Base-by-base conservation (phyloP, 805 yeast genomes). In the Yarrowia phangngaensis region DNA sequence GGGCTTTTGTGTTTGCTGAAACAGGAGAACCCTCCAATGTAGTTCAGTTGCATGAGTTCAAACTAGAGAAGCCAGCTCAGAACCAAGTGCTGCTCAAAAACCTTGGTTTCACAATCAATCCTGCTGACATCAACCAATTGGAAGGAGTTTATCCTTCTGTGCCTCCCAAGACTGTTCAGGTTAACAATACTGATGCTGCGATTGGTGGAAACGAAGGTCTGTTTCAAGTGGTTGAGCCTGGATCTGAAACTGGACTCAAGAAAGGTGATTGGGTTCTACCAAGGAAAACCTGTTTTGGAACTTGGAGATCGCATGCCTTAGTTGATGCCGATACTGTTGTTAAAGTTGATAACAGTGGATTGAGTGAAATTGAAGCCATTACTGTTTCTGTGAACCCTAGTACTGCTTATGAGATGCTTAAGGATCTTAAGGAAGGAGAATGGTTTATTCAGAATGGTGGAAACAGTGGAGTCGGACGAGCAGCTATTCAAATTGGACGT, bases 361-460 rank as follows among this genome's bases (percentile, higher is more conserved):
- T 67, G 27, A 56, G 63, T 9, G 61, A 67, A 3, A 30, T 60
- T 3, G 64, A 63, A 29, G 96, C 92, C 15, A 95, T 97, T 8
- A 88, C 97, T 4, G 78, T 90, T 20, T 71, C 87, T 5, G 97
- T 92, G 41, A 92, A 92, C 64, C 97, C 98, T 3, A 75, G 84
- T 41, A 86, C 96, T 8, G 98, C 97, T 0, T 86, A 79, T 59
- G 84, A 86, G 65, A 76, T 92, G 84, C 80, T 90, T 54, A 78
- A 82, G 13, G 75, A 82, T 64, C 66, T 83, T 59, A 64, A 70
- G 52, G 74, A 78, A 2, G 86, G 86, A 14, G 72, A 89, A 64
- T 92, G 95, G 95, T 77, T 92, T 54, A 80, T 92, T 54, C 97
- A 92, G 68, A 92, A 90, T 60, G 98, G 96, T 23, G 97, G 95